Evolutionary conservation across 2,329 filamentous ascomycete genomes (phyloP).

Genomic region (Aquanectria penicillioides): DNA sequence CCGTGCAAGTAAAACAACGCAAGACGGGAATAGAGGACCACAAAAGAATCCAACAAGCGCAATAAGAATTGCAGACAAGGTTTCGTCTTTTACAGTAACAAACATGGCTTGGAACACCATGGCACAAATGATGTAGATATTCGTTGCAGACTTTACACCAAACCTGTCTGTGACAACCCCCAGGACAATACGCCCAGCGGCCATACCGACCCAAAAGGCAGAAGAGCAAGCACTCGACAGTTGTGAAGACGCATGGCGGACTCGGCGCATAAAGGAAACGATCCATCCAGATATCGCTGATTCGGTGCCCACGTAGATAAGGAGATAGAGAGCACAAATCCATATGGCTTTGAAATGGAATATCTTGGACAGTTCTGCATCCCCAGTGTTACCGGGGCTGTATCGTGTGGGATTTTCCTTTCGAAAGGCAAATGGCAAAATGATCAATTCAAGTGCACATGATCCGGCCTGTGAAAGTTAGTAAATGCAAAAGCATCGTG

Average conservation of each 20-base stretch:
- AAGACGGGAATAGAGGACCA: background rate
- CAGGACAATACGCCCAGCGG: conserved; percentile 48
- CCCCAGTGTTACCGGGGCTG: background rate
- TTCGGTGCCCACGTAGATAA: conserved; percentile 57
- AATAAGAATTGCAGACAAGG: background rate
- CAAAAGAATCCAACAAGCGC: background rate
- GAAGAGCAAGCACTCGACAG: conserved; percentile 53
- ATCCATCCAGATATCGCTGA: conserved; percentile 57
- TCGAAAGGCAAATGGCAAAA: background rate
- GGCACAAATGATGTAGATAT: background rate
- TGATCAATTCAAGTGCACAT: background rate
- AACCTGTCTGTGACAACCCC: conserved; percentile 45
- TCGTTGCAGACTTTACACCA: conserved; percentile 7
- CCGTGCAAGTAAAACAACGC: background rate
- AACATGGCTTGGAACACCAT: background rate
- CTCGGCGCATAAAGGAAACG: conserved; percentile 55
- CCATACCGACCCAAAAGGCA: conserved; percentile 57
- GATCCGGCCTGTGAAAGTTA: background rate
- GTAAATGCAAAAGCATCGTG: background rate
- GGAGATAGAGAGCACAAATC: conserved; percentile 54
- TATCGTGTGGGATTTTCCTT: background rate
- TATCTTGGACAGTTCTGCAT: conserved; percentile 31
- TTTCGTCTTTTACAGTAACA: background rate
- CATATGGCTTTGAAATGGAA: conserved; percentile 49
- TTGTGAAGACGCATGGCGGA: conserved; percentile 48